phyloP scores from a whole-genome alignment of 1,139 yeast species.

The Candida tetrigidarum region DNA sequence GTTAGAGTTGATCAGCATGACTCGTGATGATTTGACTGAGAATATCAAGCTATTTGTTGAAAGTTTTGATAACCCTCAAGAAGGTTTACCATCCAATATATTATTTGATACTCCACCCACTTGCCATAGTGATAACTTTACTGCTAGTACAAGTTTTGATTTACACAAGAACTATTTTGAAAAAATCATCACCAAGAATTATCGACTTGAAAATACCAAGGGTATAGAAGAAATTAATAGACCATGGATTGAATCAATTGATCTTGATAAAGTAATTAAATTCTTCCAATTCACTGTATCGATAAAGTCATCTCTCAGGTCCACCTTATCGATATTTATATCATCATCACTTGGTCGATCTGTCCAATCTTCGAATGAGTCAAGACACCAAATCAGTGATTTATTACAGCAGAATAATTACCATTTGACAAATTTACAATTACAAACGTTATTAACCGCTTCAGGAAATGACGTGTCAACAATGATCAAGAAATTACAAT shows the following conservation, averaged over 20 bases:
- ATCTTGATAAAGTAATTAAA: constrained; percentile 28
- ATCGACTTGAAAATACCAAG: constrained; percentile 33
- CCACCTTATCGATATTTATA: constrained; percentile 24
- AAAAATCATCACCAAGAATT: constrained; percentile 47
- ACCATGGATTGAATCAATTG: constrained; percentile 5
- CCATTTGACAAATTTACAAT: constrained; percentile 12
- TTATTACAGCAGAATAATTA: constrained; percentile 9
- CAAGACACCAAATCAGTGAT: constrained; percentile 7
- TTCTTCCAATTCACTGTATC: constrained; percentile 41
- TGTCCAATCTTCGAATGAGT: constrained; percentile 7
- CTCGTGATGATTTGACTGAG: constrained; percentile 35
- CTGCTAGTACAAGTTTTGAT: constrained; percentile 22
- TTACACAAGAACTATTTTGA: constrained; percentile 53
- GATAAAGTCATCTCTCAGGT: constrained; percentile 35
- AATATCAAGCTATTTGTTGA: constrained; percentile 41
- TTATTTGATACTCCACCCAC: constrained; percentile 26
- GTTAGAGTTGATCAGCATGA: constrained; percentile 22
- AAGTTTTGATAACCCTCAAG: constrained; percentile 14
- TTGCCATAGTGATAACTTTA: constrained; percentile 29
- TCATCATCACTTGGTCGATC: constrained; percentile 12
- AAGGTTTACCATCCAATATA: constrained; percentile 24
- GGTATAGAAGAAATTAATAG: constrained; percentile 43
- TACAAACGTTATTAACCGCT: constrained; percentile 10
- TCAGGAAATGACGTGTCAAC: constrained; percentile 7
- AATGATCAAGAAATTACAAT: constrained; percentile 8